Conservation (phyloP, 148 eudicot genomes). For the Rhododendron ferrugineum region DNA sequence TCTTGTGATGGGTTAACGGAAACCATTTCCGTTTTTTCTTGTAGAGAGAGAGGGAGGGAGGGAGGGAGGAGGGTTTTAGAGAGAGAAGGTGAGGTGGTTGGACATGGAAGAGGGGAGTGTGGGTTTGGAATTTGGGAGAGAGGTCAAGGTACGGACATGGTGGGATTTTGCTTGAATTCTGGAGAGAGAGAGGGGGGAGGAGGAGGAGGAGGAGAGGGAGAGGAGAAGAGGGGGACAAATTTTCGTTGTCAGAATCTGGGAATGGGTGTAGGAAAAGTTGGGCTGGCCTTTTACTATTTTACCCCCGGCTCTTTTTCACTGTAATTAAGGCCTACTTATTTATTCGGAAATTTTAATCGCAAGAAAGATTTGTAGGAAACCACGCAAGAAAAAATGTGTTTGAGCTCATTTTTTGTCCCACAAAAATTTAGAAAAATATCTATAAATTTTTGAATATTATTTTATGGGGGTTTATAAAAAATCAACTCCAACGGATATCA, state of each 20-base stretch:
- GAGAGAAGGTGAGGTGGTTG: background rate
- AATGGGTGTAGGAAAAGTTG: background rate
- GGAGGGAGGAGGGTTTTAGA: background rate
- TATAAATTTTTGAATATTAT: too few species aligned
- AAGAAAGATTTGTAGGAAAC: too few species aligned
- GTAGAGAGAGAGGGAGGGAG: background rate
- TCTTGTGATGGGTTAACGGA: slow-evolving; percentile 33
- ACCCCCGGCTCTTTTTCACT: background rate
- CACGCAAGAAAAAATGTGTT: too few species aligned
- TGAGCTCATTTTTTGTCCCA: too few species aligned
- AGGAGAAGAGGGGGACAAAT: background rate
- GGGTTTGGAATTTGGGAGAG: background rate
- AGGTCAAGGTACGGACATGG: background rate
- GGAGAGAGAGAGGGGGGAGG: background rate
- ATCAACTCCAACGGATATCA: too few species aligned
- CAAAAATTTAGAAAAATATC: too few species aligned
- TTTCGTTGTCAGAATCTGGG: background rate
- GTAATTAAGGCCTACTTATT: too few species aligned
- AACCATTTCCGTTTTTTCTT: slow-evolving; percentile 22
- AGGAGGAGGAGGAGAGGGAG: background rate
- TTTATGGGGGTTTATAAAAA: too few species aligned
- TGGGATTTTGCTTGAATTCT: background rate
- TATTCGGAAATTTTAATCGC: too few species aligned
- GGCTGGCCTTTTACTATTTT: background rate
- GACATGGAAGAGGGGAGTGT: background rate